Percentiles rank a stretch among this genome's conserved stretches.
Evolutionary conservation across 2,329 filamentous ascomycete species (phyloP).

Genomic region (Penicillium sp.): DNA sequence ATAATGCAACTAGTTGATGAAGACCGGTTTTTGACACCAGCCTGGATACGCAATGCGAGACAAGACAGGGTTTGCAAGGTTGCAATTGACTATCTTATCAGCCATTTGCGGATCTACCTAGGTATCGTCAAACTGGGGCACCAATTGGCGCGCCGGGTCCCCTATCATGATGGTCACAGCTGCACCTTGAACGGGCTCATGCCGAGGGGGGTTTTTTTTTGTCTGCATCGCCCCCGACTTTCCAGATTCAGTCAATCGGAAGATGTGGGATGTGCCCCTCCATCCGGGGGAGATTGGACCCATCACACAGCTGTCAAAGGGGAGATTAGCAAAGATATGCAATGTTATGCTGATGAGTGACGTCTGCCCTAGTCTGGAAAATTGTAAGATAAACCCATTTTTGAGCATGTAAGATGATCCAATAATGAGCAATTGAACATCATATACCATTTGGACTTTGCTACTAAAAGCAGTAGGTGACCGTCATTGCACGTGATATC

Average conservation of each 20-base stretch:
- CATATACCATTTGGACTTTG: neutral
- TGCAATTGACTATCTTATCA: conserved; percentile 17
- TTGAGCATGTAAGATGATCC: neutral
- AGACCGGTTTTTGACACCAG: neutral
- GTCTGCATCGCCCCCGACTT: neutral
- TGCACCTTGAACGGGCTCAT: neutral
- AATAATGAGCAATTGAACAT: neutral
- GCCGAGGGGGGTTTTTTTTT: neutral
- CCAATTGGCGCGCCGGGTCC: conserved; percentile 9
- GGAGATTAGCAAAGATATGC: neutral
- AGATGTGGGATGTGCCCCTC: neutral
- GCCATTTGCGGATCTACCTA: conserved; percentile 6
- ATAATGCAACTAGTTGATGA: neutral
- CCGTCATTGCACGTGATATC: conserved; percentile 3
- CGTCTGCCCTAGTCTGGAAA: neutral
- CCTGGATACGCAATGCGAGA: neutral
- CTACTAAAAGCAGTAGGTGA: neutral
- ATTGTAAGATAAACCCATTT: no score
- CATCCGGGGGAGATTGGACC: neutral
- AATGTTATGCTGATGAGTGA: conserved; percentile 2
- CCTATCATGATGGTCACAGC: neutral
- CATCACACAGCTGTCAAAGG: no score
- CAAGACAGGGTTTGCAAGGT: neutral
- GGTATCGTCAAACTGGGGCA: neutral
- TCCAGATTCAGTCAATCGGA: neutral